Base-by-base conservation (phyloP, 169 alveolate genomes). In the Theileria orientalis region DNA sequence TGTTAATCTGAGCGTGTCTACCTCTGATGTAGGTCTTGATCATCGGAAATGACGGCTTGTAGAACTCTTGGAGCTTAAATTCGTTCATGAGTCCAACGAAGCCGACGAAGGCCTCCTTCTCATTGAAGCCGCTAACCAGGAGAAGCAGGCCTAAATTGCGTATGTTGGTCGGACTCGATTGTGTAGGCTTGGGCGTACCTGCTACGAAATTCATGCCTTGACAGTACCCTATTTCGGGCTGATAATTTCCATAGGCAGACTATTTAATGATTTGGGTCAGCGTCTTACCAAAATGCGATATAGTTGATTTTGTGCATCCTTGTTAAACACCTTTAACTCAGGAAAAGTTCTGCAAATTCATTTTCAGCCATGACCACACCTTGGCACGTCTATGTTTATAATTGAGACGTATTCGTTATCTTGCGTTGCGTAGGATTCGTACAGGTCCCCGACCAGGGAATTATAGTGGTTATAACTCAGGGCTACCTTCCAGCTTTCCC, bases 201-300 rank as follows among this genome's bases (percentile, higher is more conserved):
- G 97, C 97, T 11, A 94, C 71, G 77, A 87, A 94, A 74, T 94
- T 94, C 96, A 93, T 92, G 23, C 97, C 97, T 83, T 94, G 95
- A 37, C 95, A 93, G 76, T 94, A 94, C 30, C 95, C 94, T n/a
- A 93, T 83, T 63, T 93, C 92, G 9, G 84, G 84, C 40, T 73
- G 78, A 67, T 74, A 82, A 37, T 74, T 74, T 0, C 83, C 51
- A 62, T 73, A 82, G 7, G 89, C 89, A 6, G 63, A 32, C 87
- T 79, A n/a, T n/a, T n/a, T n/a, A 52, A 29, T 29, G 16, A 21
- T 25, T 16, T 19, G 37, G 13, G 37, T 6, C 0, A n/a, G 59
- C 9, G 29, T 44, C 68, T 11, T 61, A 79, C 87, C 82, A 82
- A 46, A 30, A 82, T 82, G 74, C 89, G 89, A n/a, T 72, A 74